Evolutionary conservation across 1,284 basidiomycete genomes (phyloP).

Genomic region (Agaricales sp.): DNA sequence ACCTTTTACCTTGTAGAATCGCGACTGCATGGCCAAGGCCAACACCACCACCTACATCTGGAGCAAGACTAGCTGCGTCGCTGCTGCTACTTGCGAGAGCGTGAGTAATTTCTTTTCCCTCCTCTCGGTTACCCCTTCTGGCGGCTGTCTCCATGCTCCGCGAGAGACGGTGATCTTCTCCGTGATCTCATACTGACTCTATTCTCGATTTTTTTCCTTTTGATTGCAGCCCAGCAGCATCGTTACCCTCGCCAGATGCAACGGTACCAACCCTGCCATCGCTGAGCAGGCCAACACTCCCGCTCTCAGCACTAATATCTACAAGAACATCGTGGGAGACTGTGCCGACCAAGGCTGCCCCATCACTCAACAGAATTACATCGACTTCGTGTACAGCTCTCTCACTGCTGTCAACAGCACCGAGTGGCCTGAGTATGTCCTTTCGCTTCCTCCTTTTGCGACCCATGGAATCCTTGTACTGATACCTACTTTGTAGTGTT

Average conservation of each 20-base stretch:
- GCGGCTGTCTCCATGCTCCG: no score
- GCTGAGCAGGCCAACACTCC: background rate
- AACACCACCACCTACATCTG: background rate
- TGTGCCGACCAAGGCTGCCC: background rate
- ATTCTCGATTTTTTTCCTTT: background rate
- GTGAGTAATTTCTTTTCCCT: no score
- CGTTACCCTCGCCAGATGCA: background rate
- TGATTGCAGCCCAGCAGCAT: background rate
- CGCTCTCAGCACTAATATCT: slow-evolving; percentile 1
- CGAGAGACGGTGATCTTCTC: no score
- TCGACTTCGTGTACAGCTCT: background rate
- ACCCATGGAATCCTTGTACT: background rate
- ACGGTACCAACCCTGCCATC: background rate
- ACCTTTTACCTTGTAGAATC: background rate
- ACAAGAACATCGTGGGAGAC: background rate
- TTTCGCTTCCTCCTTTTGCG: no score
- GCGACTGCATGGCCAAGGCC: background rate
- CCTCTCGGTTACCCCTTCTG: no score
- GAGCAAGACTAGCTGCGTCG: background rate
- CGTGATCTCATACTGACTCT: background rate
- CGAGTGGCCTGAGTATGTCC: background rate
- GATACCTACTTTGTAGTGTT: background rate
- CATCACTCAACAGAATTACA: background rate
- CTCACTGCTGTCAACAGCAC: background rate
- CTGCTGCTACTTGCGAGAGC: background rate